Conservation (phyloP, 768 basidiomycete species). For the Rhodocollybia butyracea region DNA sequence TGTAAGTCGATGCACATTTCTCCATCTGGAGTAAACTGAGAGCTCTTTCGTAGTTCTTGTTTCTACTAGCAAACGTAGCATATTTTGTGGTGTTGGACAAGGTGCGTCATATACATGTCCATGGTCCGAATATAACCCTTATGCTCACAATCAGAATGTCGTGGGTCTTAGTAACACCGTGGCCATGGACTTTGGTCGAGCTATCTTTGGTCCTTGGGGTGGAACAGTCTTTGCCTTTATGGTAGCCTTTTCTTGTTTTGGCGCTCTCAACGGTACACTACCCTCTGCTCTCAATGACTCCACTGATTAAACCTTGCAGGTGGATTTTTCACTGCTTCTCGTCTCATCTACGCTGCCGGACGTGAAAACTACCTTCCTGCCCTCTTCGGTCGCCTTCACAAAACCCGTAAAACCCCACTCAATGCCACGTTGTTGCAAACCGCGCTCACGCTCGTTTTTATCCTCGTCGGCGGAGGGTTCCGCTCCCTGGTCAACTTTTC, state of each 20-base stretch:
- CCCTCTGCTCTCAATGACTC: slow-evolving; percentile 9
- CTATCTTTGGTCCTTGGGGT: slow-evolving; percentile 83
- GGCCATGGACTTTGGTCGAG: slow-evolving; percentile 88
- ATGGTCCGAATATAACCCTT: background rate
- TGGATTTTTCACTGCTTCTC: slow-evolving; percentile 71
- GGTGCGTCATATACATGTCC: slow-evolving; percentile 29
- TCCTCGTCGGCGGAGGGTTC: slow-evolving; percentile 87
- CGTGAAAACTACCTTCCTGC: slow-evolving; percentile 85
- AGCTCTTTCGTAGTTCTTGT: slow-evolving; percentile 50
- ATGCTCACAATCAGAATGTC: slow-evolving; percentile 35
- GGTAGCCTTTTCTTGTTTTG: slow-evolving; percentile 94
- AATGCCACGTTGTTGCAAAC: slow-evolving; percentile 86
- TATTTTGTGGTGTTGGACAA: slow-evolving; percentile 94
- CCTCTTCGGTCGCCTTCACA: slow-evolving; percentile 76
- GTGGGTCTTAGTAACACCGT: slow-evolving; percentile 84
- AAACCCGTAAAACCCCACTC: slow-evolving; percentile 75
- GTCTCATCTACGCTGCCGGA: slow-evolving; percentile 86
- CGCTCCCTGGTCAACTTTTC: slow-evolving; percentile 86
- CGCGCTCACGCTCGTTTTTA: slow-evolving; percentile 69
- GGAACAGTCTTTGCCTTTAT: slow-evolving; percentile 84
- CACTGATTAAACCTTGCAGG: slow-evolving; percentile 40
- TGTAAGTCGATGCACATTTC: slow-evolving; percentile 36
- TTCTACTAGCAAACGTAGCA: slow-evolving; percentile 78
- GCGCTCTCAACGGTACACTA: slow-evolving; percentile 78
- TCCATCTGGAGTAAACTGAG: slow-evolving; percentile 6